phyloP scores from a whole-genome alignment of 805 yeast species.

The Candida morakotiae region DNA sequence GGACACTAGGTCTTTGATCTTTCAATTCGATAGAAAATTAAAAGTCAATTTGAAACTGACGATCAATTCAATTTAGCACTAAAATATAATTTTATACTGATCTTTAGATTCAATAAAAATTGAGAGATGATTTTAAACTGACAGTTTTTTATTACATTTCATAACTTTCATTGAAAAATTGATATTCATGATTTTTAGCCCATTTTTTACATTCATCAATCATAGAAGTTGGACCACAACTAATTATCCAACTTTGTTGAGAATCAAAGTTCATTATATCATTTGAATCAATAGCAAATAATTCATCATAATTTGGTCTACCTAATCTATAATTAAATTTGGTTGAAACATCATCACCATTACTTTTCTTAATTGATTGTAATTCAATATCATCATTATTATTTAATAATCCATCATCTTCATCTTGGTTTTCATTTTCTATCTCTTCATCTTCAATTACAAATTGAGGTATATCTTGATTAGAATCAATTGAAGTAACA shows the following conservation, averaged over 20 bases:
- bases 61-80: no score
- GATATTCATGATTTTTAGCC: conserved; percentile 31
- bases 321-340: conserved; percentile 16
- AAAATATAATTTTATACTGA: no score
- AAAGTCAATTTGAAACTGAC: no score
- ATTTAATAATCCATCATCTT: conserved; percentile 19
- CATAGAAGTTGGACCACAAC: conserved; percentile 55
- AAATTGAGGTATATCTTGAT: no score
- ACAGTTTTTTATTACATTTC: conserved; percentile 22
- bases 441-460: not conserved
- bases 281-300: conserved; percentile 26
- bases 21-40: no score
- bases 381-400: conserved; percentile 15
- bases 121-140: no score
- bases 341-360: not conserved
- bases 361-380: conserved; percentile 9
- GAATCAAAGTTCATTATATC: conserved; percentile 29
- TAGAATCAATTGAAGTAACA: conserved; percentile 34
- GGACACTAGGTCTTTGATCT: no score
- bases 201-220: conserved; percentile 36
- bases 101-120: no score
- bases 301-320: conserved; percentile 40
- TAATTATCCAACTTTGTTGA: conserved; percentile 43
- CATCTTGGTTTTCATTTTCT: conserved; percentile 8
- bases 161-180: conserved; percentile 44